A percentile compares a stretch with the other conserved stretches of the same genome.
phyloP scores from a whole-genome alignment of 2,329 filamentous ascomycete genomes.

The Orbilia brochopaga region DNA sequence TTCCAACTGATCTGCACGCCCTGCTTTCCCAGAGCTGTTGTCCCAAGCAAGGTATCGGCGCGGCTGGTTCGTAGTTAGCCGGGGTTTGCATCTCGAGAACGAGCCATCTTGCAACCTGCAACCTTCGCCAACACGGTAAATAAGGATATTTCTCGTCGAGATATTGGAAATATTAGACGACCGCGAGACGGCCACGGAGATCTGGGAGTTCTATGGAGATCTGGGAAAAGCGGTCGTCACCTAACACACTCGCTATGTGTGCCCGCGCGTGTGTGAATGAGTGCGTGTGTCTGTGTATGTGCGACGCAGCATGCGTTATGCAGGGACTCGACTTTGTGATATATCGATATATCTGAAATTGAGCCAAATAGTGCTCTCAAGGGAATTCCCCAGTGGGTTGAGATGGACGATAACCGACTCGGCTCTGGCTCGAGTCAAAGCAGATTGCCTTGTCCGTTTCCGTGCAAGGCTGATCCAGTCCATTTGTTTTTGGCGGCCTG shows the following conservation, averaged over 20 bases:
- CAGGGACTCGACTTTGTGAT: conserved; percentile 50
- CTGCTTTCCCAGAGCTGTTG: conserved; percentile 20
- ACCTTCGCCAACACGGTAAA: conserved; percentile 38
- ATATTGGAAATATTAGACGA: conserved; percentile 47
- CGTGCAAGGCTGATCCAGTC: conserved; percentile 34
- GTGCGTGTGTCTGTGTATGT: background rate
- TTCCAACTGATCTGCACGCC: conserved; percentile 22
- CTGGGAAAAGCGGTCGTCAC: conserved; percentile 18
- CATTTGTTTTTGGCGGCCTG: background rate
- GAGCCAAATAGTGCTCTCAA: background rate
- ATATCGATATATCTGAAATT: conserved; percentile 16
- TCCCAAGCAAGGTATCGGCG: conserved; percentile 6
- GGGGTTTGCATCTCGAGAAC: conserved; percentile 21
- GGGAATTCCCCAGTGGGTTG: background rate
- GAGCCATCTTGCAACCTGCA: conserved; percentile 25
- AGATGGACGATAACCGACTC: conserved; percentile 41
- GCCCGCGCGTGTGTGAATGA: background rate
- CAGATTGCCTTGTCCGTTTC: conserved; percentile 14
- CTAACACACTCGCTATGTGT: background rate
- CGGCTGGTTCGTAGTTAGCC: conserved; percentile 17
- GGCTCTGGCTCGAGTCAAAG: conserved; percentile 7
- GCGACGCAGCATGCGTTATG: conserved; percentile 30
- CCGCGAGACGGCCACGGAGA: conserved; percentile 23
- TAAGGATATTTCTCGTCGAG: conserved; percentile 12
- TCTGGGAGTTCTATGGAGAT: conserved; percentile 45